phyloP scores from a whole-genome alignment of 176 grass and related monocot genomes.

The Oropetium thomaeum region DNA sequence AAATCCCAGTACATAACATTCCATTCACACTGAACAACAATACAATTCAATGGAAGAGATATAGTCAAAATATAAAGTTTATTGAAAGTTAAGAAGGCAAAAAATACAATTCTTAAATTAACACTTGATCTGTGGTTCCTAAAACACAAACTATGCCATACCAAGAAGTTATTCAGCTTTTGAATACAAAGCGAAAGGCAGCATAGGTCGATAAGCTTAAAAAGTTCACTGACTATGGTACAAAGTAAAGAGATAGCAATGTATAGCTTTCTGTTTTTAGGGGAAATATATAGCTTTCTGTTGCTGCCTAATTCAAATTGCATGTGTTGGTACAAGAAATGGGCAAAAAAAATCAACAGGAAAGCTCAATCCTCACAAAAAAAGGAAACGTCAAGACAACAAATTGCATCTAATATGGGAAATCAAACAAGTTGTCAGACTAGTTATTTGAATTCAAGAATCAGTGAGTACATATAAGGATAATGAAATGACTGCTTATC shows the following conservation, averaged over 20 bases:
- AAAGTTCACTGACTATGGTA: not conserved
- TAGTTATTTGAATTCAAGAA: not conserved
- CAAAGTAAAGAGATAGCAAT: not conserved
- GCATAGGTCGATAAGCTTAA: not conserved
- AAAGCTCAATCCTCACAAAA: too few relatives aligned
- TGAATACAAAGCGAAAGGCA: not conserved
- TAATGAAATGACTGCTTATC: not conserved
- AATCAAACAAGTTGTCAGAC: not conserved
- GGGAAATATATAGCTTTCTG: not conserved
- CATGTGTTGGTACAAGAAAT: slow-evolving; percentile 6
- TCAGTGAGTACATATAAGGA: not conserved
- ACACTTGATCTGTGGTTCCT: slow-evolving; percentile 8
- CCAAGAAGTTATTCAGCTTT: too few relatives aligned
- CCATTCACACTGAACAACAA: not conserved
- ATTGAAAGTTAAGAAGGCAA: not conserved
- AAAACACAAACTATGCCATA: not conserved
- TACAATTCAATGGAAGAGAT: not conserved
- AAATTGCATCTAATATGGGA: not conserved
- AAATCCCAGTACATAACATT: not conserved
- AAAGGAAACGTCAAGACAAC: not conserved
- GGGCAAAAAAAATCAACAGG: not conserved
- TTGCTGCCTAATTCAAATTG: not conserved
- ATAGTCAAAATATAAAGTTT: not conserved
- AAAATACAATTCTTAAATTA: not conserved
- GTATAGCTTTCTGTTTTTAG: not conserved